phyloP scores from a whole-genome alignment of 1,284 basidiomycete genomes.

The Ustanciosporium gigantosporum region DNA sequence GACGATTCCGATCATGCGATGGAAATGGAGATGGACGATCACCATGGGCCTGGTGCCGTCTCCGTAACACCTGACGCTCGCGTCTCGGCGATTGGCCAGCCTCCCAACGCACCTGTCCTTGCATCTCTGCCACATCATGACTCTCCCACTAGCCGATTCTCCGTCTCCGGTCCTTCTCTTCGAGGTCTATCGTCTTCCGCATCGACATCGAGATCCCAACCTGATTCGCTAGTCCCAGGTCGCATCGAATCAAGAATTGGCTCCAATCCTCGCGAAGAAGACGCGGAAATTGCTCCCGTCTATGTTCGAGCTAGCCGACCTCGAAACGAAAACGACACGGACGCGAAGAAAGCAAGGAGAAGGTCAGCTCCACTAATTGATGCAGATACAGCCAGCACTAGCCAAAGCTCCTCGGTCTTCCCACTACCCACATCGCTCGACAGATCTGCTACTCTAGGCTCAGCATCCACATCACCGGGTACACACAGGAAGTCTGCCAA shows the following conservation, averaged over 20 bases:
- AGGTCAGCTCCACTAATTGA: constrained; percentile 2
- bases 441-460: background rate
- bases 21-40: constrained; percentile 35
- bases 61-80: background rate
- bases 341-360: constrained; percentile 3
- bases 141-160: constrained; percentile 37
- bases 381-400: background rate
- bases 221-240: constrained; percentile 13
- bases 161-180: constrained; percentile 5
- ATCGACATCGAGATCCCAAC: background rate
- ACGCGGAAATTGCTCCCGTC: background rate
- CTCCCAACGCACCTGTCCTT: constrained; percentile 16
- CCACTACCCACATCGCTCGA: too few relatives aligned
- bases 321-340: background rate
- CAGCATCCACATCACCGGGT: too few relatives aligned
- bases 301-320: background rate
- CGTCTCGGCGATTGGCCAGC: constrained; percentile 1
- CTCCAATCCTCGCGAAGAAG: background rate
- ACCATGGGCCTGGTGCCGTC: too few relatives aligned
- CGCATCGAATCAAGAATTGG: background rate
- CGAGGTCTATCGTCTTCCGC: too few relatives aligned
- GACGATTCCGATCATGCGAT: constrained; percentile 21
- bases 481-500: constrained; percentile 10
- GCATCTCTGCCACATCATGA: constrained; percentile 25
- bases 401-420: too few relatives aligned